These are phyloP conservation scores for Zea mays DNA, from an alignment of 176 grass and related monocot genomes.

Conservation along the genomic window Zm-B73-REFERENCE-NAM-5.0 NC_050101.1:146752001-146752500, in stretches of 20 bases:
- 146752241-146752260: not conserved
- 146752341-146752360: constrained; percentile 95
- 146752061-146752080: not conserved
- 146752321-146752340: constrained; percentile 95
- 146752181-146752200: not conserved
- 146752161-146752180: not conserved
- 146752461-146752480: constrained; percentile 97
- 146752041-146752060: not conserved
- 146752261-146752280: not conserved
- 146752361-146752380: constrained; percentile 93
- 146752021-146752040: not conserved
- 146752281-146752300: constrained; percentile 32
- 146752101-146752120: not conserved
- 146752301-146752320: constrained; percentile 42
- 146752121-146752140: not conserved
- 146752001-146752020: not conserved
- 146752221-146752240: not conserved
- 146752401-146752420: constrained; percentile 82
- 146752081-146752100: not conserved
- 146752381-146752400: constrained; percentile 65
- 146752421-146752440: constrained; percentile 66
- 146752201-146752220: not conserved
- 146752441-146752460: constrained; percentile 74
- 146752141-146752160: not conserved
- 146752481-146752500: constrained; percentile 93